Evolutionary conservation across 2,329 filamentous ascomycete genomes (phyloP).

Genomic region (Hypoxylon sp.): DNA sequence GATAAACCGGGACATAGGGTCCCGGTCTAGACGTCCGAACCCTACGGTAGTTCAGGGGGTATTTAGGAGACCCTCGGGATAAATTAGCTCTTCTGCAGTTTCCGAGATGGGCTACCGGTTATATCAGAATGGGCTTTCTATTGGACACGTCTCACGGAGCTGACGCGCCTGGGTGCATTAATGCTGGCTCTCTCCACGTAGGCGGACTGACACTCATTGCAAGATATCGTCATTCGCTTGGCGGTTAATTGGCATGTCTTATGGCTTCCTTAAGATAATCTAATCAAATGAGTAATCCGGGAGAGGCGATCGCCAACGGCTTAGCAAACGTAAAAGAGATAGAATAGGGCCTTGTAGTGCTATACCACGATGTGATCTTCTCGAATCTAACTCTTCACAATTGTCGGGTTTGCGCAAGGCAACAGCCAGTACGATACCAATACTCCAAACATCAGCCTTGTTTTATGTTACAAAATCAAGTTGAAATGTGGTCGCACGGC

Average conservation of each 20-base stretch:
- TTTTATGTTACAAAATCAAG: not conserved
- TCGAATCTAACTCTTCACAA: not conserved
- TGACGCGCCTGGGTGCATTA: not conserved
- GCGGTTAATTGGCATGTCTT: conserved; percentile 20
- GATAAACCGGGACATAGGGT: conserved; percentile 1
- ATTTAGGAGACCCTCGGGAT: not conserved
- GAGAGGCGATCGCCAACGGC: not conserved
- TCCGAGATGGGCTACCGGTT: not conserved
- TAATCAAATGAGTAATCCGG: not conserved
- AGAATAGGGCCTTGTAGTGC: not conserved
- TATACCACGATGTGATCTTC: not conserved
- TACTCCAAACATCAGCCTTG: not conserved
- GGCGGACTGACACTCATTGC: not conserved
- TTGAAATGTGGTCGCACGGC: conserved; percentile 22
- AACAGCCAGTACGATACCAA: not conserved
- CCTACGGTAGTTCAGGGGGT: not conserved
- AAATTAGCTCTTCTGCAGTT: conserved; percentile 1
- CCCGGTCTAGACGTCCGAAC: conserved; percentile 12
- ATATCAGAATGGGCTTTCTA: not conserved
- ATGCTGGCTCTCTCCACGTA: not conserved
- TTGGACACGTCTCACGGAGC: not conserved
- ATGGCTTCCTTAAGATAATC: not conserved
- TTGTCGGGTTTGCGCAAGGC: not conserved
- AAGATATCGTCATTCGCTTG: conserved; percentile 21
- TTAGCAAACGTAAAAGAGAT: not conserved